These are phyloP conservation scores for Nidula microcarpa DNA, from an alignment of 768 basidiomycete genomes.

Conservation along the genomic window DNA sequence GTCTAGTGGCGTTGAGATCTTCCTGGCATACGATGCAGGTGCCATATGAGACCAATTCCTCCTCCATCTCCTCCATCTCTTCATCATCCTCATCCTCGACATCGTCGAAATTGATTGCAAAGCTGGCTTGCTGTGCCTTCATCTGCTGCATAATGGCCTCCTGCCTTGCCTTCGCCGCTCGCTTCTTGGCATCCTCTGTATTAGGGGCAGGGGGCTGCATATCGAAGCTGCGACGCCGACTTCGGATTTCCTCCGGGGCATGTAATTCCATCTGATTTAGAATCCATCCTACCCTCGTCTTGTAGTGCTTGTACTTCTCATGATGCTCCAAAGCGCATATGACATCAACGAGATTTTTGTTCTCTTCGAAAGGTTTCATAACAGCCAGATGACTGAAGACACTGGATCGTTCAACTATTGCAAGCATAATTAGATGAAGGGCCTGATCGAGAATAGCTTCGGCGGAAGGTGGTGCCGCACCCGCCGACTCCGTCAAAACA, in stretches of 20 bases:
- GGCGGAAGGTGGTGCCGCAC: slow-evolving; percentile 65
- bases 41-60: slow-evolving; percentile 62
- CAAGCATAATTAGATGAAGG: slow-evolving; percentile 83
- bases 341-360: slow-evolving; percentile 63
- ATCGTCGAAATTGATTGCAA: slow-evolving; percentile 76
- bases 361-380: slow-evolving; percentile 51
- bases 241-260: slow-evolving; percentile 54
- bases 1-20: slow-evolving; percentile 65
- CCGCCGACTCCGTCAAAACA: slow-evolving; percentile 55
- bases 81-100: slow-evolving; percentile 71
- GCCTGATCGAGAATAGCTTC: slow-evolving; percentile 91
- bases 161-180: slow-evolving; percentile 86
- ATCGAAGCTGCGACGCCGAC: slow-evolving; percentile 41
- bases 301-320: slow-evolving; percentile 71
- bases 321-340: slow-evolving; percentile 78
- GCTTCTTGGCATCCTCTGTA: slow-evolving; percentile 70
- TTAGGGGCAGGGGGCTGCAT: slow-evolving; percentile 33
- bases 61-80: slow-evolving; percentile 47
- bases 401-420: slow-evolving; percentile 64
- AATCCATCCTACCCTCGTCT: slow-evolving; percentile 72
- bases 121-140: slow-evolving; percentile 87
- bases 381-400: slow-evolving; percentile 60
- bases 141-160: slow-evolving; percentile 95
- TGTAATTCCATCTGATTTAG: slow-evolving; percentile 55
- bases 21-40: slow-evolving; percentile 99